phyloP scores from a whole-genome alignment of 1,284 basidiomycete species.

The Tylopilus sp. region DNA sequence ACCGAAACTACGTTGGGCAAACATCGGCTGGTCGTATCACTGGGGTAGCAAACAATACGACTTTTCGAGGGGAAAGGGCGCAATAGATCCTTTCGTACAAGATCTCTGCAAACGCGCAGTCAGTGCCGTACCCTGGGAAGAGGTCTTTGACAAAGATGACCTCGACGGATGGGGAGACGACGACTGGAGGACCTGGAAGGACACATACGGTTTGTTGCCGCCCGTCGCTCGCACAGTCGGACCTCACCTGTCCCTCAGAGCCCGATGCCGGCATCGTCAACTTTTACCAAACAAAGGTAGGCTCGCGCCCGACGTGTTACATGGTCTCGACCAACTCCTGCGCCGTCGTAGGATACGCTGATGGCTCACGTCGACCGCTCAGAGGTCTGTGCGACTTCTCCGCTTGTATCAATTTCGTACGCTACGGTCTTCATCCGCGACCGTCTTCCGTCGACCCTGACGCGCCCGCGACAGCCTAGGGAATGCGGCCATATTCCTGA shows the following conservation, averaged over 20 bases:
- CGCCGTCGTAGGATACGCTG: slow-evolving; percentile 63
- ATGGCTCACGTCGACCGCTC: slow-evolving; percentile 94
- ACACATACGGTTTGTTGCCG: slow-evolving; percentile 63
- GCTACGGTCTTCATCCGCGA: slow-evolving; percentile 24
- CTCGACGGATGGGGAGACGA: slow-evolving; percentile 49
- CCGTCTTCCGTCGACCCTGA: background rate
- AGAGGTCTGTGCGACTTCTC: slow-evolving; percentile 81
- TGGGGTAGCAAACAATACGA: slow-evolving; percentile 93
- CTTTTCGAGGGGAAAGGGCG: slow-evolving; percentile 64
- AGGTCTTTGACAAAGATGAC: slow-evolving; percentile 47
- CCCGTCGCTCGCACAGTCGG: background rate
- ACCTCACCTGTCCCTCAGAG: slow-evolving; percentile 42
- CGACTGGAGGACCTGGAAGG: slow-evolving; percentile 68
- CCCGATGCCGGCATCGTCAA: slow-evolving; percentile 94
- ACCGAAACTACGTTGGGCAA: slow-evolving; percentile 83
- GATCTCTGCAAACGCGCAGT: slow-evolving; percentile 64
- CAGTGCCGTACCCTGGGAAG: slow-evolving; percentile 59
- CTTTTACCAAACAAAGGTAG: slow-evolving; percentile 76
- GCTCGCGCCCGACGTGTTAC: background rate
- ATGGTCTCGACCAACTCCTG: background rate
- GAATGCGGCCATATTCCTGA: slow-evolving; percentile 81
- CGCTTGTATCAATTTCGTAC: slow-evolving; percentile 87
- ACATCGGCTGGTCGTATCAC: slow-evolving; percentile 90
- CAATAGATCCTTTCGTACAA: slow-evolving; percentile 54
- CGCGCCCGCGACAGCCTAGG: slow-evolving; percentile 59